Conservation (phyloP, 495 filamentous ascomycete genomes). For the Aspergillus baeticus region DNA sequence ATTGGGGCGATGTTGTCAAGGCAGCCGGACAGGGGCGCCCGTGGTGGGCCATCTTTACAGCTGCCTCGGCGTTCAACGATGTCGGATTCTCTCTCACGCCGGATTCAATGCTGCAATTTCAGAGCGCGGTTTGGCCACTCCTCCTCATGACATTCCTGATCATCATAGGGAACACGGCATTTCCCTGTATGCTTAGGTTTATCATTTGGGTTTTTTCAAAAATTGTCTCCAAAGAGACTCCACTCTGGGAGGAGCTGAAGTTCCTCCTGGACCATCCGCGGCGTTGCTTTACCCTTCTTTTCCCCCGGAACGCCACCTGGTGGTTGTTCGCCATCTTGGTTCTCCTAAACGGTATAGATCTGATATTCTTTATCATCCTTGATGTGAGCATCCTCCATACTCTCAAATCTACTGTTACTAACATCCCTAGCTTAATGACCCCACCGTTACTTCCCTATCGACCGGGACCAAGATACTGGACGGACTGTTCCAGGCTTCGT, state of each 20-base stretch:
- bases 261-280: conserved; percentile 94
- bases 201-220: conserved; percentile 76
- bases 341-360: conserved; percentile 74
- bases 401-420: background rate
- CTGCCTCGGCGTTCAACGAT: conserved; percentile 86
- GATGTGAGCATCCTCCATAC: conserved; percentile 61
- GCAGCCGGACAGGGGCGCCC: conserved; percentile 58
- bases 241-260: conserved; percentile 80
- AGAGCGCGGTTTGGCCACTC: conserved; percentile 69
- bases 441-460: conserved; percentile 58
- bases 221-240: conserved; percentile 54
- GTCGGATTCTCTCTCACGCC: conserved; percentile 84
- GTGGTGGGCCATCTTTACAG: conserved; percentile 93
- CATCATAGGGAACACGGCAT: conserved; percentile 90
- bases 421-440: conserved; percentile 59
- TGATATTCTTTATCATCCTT: conserved; percentile 86
- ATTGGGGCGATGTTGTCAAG: conserved; percentile 60
- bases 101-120: conserved; percentile 88
- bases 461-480: conserved; percentile 72
- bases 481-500: conserved; percentile 83
- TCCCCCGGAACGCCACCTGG: conserved; percentile 89
- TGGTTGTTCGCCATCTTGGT: conserved; percentile 90
- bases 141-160: conserved; percentile 78
- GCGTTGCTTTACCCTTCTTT: conserved; percentile 91
- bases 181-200: conserved; percentile 88